Base-by-base conservation (phyloP, 108 stramenopile genomes). In the Nannochloropsis gaditana region DNA sequence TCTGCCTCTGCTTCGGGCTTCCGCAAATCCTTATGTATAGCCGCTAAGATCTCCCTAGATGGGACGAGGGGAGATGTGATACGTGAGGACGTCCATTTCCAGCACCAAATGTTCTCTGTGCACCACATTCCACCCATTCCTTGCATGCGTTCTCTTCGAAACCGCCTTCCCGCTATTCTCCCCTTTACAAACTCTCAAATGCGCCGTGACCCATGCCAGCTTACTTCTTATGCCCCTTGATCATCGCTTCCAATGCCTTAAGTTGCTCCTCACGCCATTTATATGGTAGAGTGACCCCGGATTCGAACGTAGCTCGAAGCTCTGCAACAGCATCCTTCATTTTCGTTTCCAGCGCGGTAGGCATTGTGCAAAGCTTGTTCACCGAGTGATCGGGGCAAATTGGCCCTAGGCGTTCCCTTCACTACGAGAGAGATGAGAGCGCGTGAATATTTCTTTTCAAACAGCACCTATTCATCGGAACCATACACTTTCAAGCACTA, bases 31-130 rank as follows among this genome's bases (percentile, higher is more conserved):
- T 73, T 73, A n/a, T 73, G n/a, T 15, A 73, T 73, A n/a, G 59
- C 59, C 59, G 15, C 59, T n/a, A 73, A 73, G n/a, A 73, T 73
- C 59, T 73, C 59, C 59, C 59, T 73, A 73, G 47, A n/a, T 73
- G 59, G 15, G 59, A 73, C 59, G 59, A n/a, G 59, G 59, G 19
- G 59, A n/a, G 5, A 19, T 15, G n/a, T 73, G 59, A 5, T 5
- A 15, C 2, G 59, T 73, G 59, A 5, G 15, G 59, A 73, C 19
- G 59, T n/a, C 15, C 59, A 73, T 15, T 73, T n/a, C 59, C n/a
- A 15, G 19, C 59, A 5, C n/a, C 3, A 19, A 73, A 2, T n/a
- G 15, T n/a, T 11, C 11, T 50, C 47, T 4, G n/a, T 73, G 19
- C 15, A 73, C 59, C 59, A 19, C 59, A 73, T 15, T n/a, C 59